phyloP scores from a whole-genome alignment of 306 rosid species.

The Comarum palustre region DNA sequence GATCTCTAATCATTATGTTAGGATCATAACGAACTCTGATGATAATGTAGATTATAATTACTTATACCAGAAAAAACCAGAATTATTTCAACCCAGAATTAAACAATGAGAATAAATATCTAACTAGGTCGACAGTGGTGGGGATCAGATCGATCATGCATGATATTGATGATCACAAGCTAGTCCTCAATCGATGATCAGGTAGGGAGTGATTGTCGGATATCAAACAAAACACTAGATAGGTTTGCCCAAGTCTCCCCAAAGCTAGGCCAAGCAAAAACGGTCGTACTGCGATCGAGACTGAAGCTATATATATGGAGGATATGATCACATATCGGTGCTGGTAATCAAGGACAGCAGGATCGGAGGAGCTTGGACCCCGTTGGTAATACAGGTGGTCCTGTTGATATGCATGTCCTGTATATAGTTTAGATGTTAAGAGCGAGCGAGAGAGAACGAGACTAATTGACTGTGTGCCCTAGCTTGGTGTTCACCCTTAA shows the following conservation, averaged over 20 bases:
- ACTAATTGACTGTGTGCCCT: background rate
- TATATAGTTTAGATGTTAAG: background rate
- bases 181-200: background rate
- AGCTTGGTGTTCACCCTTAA: background rate
- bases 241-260: background rate
- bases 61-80: background rate
- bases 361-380: background rate
- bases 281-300: background rate
- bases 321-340: background rate
- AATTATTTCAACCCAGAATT: background rate
- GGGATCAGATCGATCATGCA: background rate
- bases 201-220: conserved; percentile 15
- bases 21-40: background rate
- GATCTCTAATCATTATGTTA: background rate
- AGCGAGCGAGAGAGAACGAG: background rate
- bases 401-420: background rate
- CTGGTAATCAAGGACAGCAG: background rate
- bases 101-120: conserved; percentile 5
- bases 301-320: background rate
- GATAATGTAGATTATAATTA: background rate
- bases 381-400: conserved; percentile 14
- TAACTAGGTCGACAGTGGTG: background rate
- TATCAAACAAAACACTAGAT: background rate
- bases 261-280: background rate
- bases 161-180: conserved; percentile 1